Evolutionary conservation across 2,329 filamentous ascomycete genomes (phyloP).

Genomic region (Xylariaceae sp.): DNA sequence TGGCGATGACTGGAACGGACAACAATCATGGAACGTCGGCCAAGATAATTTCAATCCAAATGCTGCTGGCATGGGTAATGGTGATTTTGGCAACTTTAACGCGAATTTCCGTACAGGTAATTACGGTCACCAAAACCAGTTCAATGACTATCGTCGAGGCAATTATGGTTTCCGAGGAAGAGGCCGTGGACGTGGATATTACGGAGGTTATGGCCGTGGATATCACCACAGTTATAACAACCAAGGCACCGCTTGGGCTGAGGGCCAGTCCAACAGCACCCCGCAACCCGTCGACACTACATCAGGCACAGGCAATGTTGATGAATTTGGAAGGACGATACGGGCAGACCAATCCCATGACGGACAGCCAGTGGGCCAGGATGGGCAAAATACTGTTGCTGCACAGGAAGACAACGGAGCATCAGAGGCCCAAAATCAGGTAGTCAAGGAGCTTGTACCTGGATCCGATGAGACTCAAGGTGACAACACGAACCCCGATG

Average conservation of each 20-base stretch:
- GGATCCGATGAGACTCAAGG: slow-evolving; percentile 36
- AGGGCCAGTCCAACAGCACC: slow-evolving; percentile 35
- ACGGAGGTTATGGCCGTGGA: slow-evolving; percentile 62
- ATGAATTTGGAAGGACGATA: slow-evolving; percentile 50
- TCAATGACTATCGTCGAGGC: slow-evolving; percentile 78
- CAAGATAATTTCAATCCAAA: slow-evolving; percentile 91
- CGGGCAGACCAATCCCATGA: slow-evolving; percentile 37
- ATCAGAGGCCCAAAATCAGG: slow-evolving; percentile 37
- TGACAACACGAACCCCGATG: slow-evolving; percentile 40
- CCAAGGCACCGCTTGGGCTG: slow-evolving; percentile 37
- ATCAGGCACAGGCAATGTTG: slow-evolving; percentile 44
- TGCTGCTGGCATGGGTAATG: slow-evolving; percentile 79
- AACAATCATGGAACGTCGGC: slow-evolving; percentile 83
- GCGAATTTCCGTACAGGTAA: slow-evolving; percentile 81
- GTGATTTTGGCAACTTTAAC: slow-evolving; percentile 83
- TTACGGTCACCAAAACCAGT: slow-evolving; percentile 77
- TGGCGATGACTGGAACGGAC: slow-evolving; percentile 80
- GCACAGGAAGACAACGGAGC: slow-evolving; percentile 31
- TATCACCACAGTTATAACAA: slow-evolving; percentile 55
- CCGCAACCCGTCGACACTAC: slow-evolving; percentile 33
- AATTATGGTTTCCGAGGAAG: slow-evolving; percentile 73
- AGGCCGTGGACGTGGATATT: slow-evolving; percentile 65
- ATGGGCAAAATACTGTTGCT: slow-evolving; percentile 34
- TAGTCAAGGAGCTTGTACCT: slow-evolving; percentile 37
- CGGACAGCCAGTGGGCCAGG: slow-evolving; percentile 35